Evolutionary conservation across 139 green algal genomes (phyloP), one percentile per base, ranked within the genome.

Genomic region (Nannochloris sp.): DNA sequence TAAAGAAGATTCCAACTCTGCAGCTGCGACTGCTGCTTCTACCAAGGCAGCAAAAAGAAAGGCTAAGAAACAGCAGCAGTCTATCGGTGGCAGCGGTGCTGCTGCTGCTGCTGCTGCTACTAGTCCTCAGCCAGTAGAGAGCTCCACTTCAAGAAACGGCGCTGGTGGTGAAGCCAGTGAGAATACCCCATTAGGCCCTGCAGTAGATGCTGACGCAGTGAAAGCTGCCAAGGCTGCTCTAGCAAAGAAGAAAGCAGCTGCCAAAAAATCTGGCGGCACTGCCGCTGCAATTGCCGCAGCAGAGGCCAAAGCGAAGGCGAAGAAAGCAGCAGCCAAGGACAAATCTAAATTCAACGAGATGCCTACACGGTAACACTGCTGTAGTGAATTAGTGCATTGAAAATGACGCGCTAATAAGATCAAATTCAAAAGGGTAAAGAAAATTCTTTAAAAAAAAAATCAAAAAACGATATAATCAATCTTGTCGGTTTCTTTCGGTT

Each of bases 11-110:
- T 48, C 3, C n/a, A 67, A 61, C 8, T 53, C 33, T 1, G 64
- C 10, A 2, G 46, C 45, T 2, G 24, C 31, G 1, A 54, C 0
- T 45, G 35, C 47, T 3, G 44, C 45, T n/a, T 67, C 60, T 13
- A 37, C 15, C 25, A 62, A 72, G 56, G 64, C 60, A 8, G 64
- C 67, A 32, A 80, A 83, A 68, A 64, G 77, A 23, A 69, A 63
- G 60, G 45, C 62, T 10, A 76, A 75, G 34, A 76, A 75, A 54
- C 54, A 47, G 54, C 24, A 54, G 9, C 19, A 38, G 14, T 24
- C 54, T 32, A 33, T 48, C 25, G 33, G 58, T 35, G 33, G 46
- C n/a, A 25, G 51, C 51, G n/a, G 56, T 29, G 27, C 61, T 27
- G 53, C 48, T 7, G 31, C 15, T 44, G 36, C 38, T 24, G 23